Evolutionary conservation across 768 basidiomycete genomes (phyloP), one percentile per base, ranked within the genome.

Genomic region (Agrocybe chaxingu): DNA sequence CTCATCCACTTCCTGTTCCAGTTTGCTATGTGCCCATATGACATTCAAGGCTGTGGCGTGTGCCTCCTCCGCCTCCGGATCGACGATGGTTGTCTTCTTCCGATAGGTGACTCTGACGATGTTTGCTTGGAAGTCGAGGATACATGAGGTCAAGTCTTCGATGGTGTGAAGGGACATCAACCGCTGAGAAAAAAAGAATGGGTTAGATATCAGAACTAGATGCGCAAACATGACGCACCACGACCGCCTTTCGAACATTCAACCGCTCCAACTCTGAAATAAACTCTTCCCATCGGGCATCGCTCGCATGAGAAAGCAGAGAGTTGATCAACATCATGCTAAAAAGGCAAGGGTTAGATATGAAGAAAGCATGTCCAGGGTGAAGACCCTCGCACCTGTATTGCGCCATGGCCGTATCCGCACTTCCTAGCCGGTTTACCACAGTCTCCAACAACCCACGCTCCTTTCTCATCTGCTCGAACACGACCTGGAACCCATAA

Each of bases 301-400:
- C 89, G 42, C 76, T 85, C n/a, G 84, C 89, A 59, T 92, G 86
- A 7, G 85, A 78, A 50, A 95, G 64, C 8, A 95, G 72, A 7
- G 91, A 89, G 62, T 94, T 93, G 59, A 96, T 89, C 57, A 96
- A 71, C 83, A 89, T 91, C 82, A 96, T 84, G 55, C 91, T 92
- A 57, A 39, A 44, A 34, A 62, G 45, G 52, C 51, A 44, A 58
- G 51, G 33, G 47, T 52, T 35, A 55, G 37, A 46, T 7, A 51
- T n/a, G 18, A 19, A 8, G 30, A 45, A 33, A 8, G 7, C 51
- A 13, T 19, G 30, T 46, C 5, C 37, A 16, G 8, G 43, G 18
- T 11, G 32, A n/a, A 18, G 9, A 55, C 66, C 16, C 5, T 24
- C 24, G 39, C 43, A 84, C 91, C 91, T 92, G 62, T 91, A 80